Percentiles rank a stretch among this genome's conserved stretches.
Evolutionary conservation across 116 monocot species (phyloP).

Genomic region (Zostera marina): DNA sequence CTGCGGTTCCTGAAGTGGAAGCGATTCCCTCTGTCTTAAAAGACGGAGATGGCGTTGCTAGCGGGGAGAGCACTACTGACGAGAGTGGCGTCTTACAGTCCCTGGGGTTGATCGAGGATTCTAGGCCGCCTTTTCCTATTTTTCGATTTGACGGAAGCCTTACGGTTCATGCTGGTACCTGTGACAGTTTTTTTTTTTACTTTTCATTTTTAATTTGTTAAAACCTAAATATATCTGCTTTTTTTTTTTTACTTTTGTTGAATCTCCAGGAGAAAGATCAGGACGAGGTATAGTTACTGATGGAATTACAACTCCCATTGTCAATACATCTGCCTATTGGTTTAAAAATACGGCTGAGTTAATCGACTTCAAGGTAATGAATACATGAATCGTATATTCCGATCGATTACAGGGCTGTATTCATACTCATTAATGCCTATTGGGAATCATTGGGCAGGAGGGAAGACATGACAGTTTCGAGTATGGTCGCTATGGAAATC

Average conservation of each 20-base stretch:
- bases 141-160: constrained; percentile 68
- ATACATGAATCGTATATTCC: background rate
- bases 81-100: constrained; percentile 1
- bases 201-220: background rate
- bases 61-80: constrained; percentile 6
- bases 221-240: background rate
- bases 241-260: no score
- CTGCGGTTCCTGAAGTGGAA: constrained; percentile 6
- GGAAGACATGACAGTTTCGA: constrained; percentile 70
- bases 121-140: background rate
- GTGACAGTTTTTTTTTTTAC: background rate
- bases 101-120: constrained; percentile 3
- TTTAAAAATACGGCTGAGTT: constrained; percentile 78
- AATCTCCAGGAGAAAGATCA: constrained; percentile 57
- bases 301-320: constrained; percentile 79
- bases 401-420: no score
- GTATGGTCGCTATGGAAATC: constrained; percentile 91
- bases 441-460: constrained; percentile 30
- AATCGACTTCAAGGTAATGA: constrained; percentile 85
- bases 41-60: constrained; percentile 2
- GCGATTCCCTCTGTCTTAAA: background rate
- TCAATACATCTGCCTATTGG: constrained; percentile 91
- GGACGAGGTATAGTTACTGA: constrained; percentile 63
- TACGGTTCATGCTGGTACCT: constrained; percentile 77
- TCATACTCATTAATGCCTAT: background rate